A percentile compares a stretch with the other conserved stretches of the same genome.
phyloP scores from a whole-genome alignment of 2,329 filamentous ascomycete species.

The Neonectria magnoliae region DNA sequence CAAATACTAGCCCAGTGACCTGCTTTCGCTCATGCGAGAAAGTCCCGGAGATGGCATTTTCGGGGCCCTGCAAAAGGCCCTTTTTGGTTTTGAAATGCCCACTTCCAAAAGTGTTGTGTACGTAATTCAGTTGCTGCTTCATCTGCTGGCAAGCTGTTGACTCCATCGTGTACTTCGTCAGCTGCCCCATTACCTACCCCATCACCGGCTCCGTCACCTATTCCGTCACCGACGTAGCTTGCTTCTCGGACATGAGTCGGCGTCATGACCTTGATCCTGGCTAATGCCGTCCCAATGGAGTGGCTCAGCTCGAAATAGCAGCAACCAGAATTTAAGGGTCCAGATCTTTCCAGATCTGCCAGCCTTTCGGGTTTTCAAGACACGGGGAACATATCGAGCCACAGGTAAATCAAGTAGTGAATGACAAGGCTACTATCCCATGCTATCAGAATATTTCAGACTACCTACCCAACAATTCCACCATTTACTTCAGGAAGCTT shows the following conservation, averaged over 20 bases:
- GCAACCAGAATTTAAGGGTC: not conserved
- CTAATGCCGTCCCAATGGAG: not conserved
- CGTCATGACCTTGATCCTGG: not conserved
- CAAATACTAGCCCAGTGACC: slow-evolving; percentile 18
- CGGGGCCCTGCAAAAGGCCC: slow-evolving; percentile 10
- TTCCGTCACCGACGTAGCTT: slow-evolving; percentile 8
- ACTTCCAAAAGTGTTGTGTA: slow-evolving; percentile 12
- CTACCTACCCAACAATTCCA: slow-evolving; percentile 28
- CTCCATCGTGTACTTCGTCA: slow-evolving; percentile 3
- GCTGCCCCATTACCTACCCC: slow-evolving; percentile 17
- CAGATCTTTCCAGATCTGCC: not conserved
- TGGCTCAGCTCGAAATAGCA: slow-evolving; percentile 4
- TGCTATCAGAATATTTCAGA: slow-evolving; percentile 30
- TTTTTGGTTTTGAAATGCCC: not conserved
- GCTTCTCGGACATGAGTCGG: slow-evolving; percentile 15
- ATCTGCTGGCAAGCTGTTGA: not conserved
- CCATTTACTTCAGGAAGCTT: slow-evolving; percentile 17
- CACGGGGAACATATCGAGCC: not conserved
- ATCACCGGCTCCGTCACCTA: not conserved
- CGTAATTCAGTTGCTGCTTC: slow-evolving; percentile 13
- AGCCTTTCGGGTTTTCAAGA: not conserved
- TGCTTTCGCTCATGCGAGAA: slow-evolving; percentile 30
- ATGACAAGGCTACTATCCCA: slow-evolving; percentile 35
- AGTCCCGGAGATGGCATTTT: slow-evolving; percentile 30
- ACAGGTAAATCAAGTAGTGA: slow-evolving; percentile 20